Percentiles rank a stretch among this genome's conserved stretches.
Evolutionary conservation across 73 alveolate genomes (phyloP).

Genomic region (Paraurostyla sp.): DNA sequence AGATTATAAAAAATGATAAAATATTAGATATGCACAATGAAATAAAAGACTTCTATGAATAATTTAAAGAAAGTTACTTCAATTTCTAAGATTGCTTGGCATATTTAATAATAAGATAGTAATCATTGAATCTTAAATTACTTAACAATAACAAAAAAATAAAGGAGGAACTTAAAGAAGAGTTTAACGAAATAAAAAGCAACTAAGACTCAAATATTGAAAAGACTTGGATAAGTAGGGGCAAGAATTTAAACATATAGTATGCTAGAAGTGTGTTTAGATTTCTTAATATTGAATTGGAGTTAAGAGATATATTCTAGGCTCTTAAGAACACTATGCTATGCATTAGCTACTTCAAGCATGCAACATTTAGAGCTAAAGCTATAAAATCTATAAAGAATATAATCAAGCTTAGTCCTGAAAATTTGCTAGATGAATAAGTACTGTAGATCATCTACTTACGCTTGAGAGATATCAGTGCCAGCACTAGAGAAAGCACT

Average conservation of each 20-base stretch:
- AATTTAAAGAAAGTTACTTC: not conserved
- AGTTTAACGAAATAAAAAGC: not conserved
- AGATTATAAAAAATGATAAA: not conserved
- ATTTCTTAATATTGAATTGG: constrained; percentile 12
- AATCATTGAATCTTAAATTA: not conserved
- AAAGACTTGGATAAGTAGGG: not conserved
- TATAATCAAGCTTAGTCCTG: not conserved
- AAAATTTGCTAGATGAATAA: not conserved
- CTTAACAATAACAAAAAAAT: not conserved
- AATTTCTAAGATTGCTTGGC: not conserved
- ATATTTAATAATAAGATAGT: not conserved
- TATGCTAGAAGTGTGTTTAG: not conserved
- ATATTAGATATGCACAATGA: not conserved
- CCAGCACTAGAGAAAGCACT: constrained; percentile 27
- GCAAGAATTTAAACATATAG: not conserved
- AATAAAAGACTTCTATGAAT: not conserved
- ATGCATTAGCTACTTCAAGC: not conserved
- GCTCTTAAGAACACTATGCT: constrained; percentile 31
- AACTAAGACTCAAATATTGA: not conserved
- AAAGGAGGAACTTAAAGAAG: not conserved
- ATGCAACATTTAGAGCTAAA: constrained; percentile 31
- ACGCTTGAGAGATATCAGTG: not conserved
- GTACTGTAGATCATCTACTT: not conserved
- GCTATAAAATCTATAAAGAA: constrained; percentile 14
- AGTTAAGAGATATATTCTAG: not conserved